Evolutionary conservation across 768 basidiomycete species (phyloP), one percentile per base, ranked within the genome.

Genomic region (Podaxis sp.): DNA sequence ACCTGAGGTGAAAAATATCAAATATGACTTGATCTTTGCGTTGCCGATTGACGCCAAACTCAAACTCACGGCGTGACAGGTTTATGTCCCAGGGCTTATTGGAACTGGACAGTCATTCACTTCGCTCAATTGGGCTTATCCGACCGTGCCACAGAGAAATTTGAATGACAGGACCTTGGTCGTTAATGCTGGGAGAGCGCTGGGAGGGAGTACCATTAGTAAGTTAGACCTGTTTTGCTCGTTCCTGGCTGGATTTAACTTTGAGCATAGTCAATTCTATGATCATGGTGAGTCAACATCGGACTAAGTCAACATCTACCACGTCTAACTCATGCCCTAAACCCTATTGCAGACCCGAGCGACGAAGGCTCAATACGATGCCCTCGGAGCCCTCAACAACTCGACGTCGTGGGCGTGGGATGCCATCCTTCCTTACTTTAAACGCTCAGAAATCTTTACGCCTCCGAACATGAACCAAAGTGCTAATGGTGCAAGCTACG

Each of bases 161-260:
- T 71, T 79, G 6, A 69, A 69, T 50, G 75, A 77, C 61, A 73
- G 82, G 14, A 66, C 62, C 5, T 61, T 82, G 18, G 64, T 72
- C 1, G 65, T 74, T 11, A 66, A 66, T 37, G 73, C 73, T 1
- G 73, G 73, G 2, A 85, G 84, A 66, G 80, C 81, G 14, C 75
- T 89, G 25, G 86, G 87, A 52, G 86, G 86, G 1, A 81, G 79
- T 7, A 81, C 83, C 6, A 80, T 84, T 5, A 78, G 69, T 69
- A 61, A 32, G 69, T 64, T 7, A 3, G 9, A 9, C 18, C 37
- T 5, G n/a, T 42, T 38, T 62, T 9, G 42, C 38, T 57, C 16
- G 37, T 16, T 55, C 7, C 32, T 54, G 42, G 18, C 7, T 7
- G 16, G 42, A 44, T 44, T 16, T 7, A 44, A 44, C n/a, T 18